Evolutionary conservation across 2,329 filamentous ascomycete genomes (phyloP).

Genomic region (Talaromyces sp.): DNA sequence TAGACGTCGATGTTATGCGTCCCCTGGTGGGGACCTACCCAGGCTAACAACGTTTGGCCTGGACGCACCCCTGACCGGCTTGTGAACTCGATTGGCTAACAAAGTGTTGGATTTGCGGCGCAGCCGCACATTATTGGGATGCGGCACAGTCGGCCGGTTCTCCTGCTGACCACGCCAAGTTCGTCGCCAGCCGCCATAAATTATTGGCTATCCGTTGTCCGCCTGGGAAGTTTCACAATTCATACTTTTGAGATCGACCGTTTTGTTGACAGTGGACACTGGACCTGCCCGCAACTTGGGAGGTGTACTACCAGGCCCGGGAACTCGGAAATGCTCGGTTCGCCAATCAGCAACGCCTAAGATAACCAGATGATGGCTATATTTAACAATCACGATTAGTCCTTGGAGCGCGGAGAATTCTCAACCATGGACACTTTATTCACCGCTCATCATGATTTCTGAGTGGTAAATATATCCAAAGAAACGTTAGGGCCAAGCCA

Average conservation of each 20-base stretch:
- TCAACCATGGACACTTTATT: neutral
- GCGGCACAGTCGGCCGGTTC: neutral
- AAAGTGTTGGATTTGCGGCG: neutral
- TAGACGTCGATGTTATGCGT: constrained; percentile 7
- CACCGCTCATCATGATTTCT: neutral
- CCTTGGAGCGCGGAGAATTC: neutral
- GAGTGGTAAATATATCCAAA: neutral
- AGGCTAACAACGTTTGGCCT: neutral
- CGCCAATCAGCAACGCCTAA: neutral
- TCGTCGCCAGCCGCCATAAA: neutral
- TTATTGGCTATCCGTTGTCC: neutral
- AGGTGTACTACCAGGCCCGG: neutral
- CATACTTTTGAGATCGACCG: neutral
- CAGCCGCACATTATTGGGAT: neutral
- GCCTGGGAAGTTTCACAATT: neutral
- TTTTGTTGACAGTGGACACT: neutral
- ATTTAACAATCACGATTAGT: neutral
- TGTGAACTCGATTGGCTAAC: neutral
- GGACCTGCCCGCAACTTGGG: neutral
- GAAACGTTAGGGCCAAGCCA: neutral
- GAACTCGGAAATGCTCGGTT: neutral
- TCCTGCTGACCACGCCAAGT: neutral
- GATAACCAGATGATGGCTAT: neutral
- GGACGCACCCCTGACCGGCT: constrained; percentile 5
- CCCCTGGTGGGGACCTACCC: constrained; percentile 4